These are phyloP conservation scores for Boletus tomentosulus DNA, from an alignment of 768 basidiomycete genomes.

Conservation along the genomic window DNA sequence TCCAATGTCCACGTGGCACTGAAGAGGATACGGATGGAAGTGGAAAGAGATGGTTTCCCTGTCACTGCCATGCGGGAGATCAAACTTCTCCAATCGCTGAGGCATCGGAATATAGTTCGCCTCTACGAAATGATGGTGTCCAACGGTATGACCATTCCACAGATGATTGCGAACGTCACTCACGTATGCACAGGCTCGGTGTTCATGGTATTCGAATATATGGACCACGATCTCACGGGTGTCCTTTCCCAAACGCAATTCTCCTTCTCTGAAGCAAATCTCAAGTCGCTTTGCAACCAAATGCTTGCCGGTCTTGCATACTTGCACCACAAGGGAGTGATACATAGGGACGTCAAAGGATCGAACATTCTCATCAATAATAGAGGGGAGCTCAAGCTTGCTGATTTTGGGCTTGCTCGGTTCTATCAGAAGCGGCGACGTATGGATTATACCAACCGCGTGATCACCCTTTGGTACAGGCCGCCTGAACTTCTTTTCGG, in stretches of 20 bases:
- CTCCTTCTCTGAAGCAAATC: slow-evolving; percentile 75
- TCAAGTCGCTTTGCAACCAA: slow-evolving; percentile 94
- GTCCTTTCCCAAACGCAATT: slow-evolving; percentile 90
- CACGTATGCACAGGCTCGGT: slow-evolving; percentile 64
- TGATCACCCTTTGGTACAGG: slow-evolving; percentile 98
- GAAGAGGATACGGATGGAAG: slow-evolving; percentile 97
- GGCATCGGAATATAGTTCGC: slow-evolving; percentile 84
- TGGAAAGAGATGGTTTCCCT: slow-evolving; percentile 96
- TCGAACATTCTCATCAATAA: slow-evolving; percentile 96
- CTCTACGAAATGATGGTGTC: slow-evolving; percentile 99
- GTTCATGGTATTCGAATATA: slow-evolving; percentile 99
- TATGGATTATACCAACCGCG: slow-evolving; percentile 97
- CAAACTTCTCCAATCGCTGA: slow-evolving; percentile 88
- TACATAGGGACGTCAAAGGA: slow-evolving; percentile 98
- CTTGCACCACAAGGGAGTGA: slow-evolving; percentile 91
- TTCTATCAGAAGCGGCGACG: slow-evolving; percentile 90
- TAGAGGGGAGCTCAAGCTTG: slow-evolving; percentile 89
- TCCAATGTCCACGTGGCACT: slow-evolving; percentile 81
- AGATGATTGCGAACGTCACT: neutral
- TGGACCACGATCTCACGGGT: slow-evolving; percentile 98
- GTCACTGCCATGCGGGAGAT: slow-evolving; percentile 99
- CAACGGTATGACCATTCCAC: slow-evolving; percentile 55
- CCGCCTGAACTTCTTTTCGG: slow-evolving; percentile 94
- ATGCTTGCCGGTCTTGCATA: slow-evolving; percentile 95
- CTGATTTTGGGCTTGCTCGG: slow-evolving; percentile 94